Evolutionary conservation across 1,139 yeast genomes (phyloP), one percentile per base, ranked within the genome.

Genomic region (Blastobotrys apis): DNA sequence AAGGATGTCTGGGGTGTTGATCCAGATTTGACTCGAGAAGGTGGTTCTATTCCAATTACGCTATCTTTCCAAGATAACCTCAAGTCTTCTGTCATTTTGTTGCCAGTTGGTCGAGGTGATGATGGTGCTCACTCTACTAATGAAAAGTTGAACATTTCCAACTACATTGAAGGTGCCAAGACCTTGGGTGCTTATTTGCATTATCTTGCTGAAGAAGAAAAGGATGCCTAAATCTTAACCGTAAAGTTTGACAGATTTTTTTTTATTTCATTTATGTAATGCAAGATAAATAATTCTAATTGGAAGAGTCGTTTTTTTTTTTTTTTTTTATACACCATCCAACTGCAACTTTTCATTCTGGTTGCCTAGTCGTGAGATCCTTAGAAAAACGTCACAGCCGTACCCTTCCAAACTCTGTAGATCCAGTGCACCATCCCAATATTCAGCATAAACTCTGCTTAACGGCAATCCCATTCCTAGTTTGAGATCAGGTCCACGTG

Each of bases 101-200:
- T 92, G 58, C 98, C 98, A 53, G 85, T 92, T 85, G 98, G 98
- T 55, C 83, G 95, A 69, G 98, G 97, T 58, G 97, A 92, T 64
- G 99, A 94, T 60, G 98, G 98, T 57, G 98, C 99, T 41, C 99
- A 94, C 66, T 87, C 97, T 23, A 87, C 92, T 60, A 92, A 92
- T 63, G 99, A 94, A 69, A 94, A 94, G 73, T 72, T 94, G 61
- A 84, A 94, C 64, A 72, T 87, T 43, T 71, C 84, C 55, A 94
- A 94, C 74, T 94, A 86, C 68, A 81, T 92, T 57, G 84, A 86
- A 63, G 99, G 99, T 51, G 81, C 85, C 62, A 94, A 94, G 74
- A 84, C 96, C 22, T 77, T 92, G 68, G 86, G 94, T 54, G 95
- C 97, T 19, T 92, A 87, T 69, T 75, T 92, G 64, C 97, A 90